phyloP scores from a whole-genome alignment of 1,139 yeast genomes.

The Arxiozyma slooffiae region DNA sequence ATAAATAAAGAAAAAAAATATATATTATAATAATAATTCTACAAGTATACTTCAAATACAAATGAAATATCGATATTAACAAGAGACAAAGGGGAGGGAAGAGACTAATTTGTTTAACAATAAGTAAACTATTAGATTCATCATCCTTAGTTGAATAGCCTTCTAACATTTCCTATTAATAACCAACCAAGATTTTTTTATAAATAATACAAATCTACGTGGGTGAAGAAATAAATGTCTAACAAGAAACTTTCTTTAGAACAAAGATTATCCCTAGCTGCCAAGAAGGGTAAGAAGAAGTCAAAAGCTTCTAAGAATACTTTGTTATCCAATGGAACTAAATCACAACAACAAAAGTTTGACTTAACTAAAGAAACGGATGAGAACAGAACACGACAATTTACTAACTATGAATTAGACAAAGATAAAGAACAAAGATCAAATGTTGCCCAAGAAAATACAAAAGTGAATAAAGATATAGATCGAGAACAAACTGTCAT shows the following conservation, averaged over 20 bases:
- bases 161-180: neutral
- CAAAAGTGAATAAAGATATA: neutral
- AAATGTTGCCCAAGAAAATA: neutral
- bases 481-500: neutral
- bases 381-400: neutral
- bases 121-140: too few relatives aligned
- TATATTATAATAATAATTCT: too few relatives aligned
- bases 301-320: constrained; percentile 9
- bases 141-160: neutral
- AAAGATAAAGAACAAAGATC: neutral
- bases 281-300: constrained; percentile 36
- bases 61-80: too few relatives aligned
- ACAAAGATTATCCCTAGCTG: constrained; percentile 75
- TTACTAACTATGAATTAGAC: neutral
- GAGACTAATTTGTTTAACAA: too few relatives aligned
- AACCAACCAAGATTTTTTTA: neutral
- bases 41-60: too few relatives aligned
- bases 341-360: constrained; percentile 1
- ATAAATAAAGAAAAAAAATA: too few relatives aligned
- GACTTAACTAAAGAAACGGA: neutral
- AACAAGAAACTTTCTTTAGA: constrained; percentile 51
- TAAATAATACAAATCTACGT: neutral
- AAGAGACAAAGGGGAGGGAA: too few relatives aligned
- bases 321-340: constrained; percentile 5
- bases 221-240: neutral